Evolutionary conservation across 495 filamentous ascomycete genomes (phyloP).

Genomic region (Aspergillus conjunctus): DNA sequence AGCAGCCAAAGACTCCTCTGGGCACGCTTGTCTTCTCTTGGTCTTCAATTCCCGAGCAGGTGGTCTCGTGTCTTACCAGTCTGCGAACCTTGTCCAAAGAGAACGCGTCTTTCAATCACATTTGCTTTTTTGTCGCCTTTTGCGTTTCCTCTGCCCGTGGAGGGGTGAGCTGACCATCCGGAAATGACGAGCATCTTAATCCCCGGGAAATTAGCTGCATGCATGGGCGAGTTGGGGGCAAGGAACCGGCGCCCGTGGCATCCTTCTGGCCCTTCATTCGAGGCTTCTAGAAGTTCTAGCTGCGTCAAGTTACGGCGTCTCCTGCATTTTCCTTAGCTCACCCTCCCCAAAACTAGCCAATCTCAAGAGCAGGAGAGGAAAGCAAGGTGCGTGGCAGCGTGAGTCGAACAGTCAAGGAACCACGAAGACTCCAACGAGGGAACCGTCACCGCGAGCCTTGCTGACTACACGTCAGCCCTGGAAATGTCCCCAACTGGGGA

Average conservation of each 20-base stretch:
- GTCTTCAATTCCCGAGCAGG: neutral
- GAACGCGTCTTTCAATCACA: neutral
- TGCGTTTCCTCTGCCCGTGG: neutral
- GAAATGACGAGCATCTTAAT: neutral
- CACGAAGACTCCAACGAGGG: no score
- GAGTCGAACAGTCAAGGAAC: no score
- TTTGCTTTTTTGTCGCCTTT: neutral
- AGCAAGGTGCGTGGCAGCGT: no score
- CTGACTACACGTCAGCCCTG: no score
- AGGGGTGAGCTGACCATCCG: neutral
- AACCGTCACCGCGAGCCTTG: no score
- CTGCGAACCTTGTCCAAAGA: neutral
- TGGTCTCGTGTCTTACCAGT: neutral
- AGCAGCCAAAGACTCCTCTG: conserved; percentile 4
- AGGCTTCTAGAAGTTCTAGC: conserved; percentile 14
- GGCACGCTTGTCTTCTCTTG: neutral
- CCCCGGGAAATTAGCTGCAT: neutral
- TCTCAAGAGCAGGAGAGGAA: no score
- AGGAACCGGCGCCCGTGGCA: neutral
- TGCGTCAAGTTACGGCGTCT: neutral
- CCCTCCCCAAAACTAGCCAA: no score
- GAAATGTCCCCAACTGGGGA: no score
- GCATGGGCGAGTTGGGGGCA: neutral
- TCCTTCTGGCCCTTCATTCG: neutral
- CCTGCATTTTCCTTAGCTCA: no score